Evolutionary conservation across 345 rosid species (phyloP).

Genomic region (Hibiscus mutabilis): DNA sequence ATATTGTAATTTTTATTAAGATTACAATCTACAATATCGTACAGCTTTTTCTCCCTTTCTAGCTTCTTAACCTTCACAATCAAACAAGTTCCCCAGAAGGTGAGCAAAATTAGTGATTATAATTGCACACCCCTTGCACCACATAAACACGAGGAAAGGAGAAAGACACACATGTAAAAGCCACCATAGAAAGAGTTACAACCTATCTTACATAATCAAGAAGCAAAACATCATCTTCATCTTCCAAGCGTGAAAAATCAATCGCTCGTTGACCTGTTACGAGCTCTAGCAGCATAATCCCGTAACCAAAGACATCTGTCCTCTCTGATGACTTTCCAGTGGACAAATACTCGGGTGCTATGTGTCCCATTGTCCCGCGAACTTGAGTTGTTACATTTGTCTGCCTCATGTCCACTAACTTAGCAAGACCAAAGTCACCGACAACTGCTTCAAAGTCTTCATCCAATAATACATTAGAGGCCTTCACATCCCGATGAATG

Average conservation of each 20-base stretch:
- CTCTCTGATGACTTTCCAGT: conserved; percentile 94
- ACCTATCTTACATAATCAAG: conserved; percentile 74
- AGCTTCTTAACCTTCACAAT: conserved; percentile 79
- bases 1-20: conserved; percentile 41
- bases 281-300: conserved; percentile 93
- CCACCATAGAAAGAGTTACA: not conserved
- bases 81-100: conserved; percentile 5
- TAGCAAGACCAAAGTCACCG: conserved; percentile 96
- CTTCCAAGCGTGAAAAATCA: conserved; percentile 92
- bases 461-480: conserved; percentile 85
- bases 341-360: conserved; percentile 94
- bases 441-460: conserved; percentile 97
- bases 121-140: no score
- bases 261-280: conserved; percentile 97
- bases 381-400: conserved; percentile 93
- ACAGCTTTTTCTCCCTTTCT: conserved; percentile 75
- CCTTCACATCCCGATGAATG: conserved; percentile 95
- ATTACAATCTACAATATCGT: conserved; percentile 77
- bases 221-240: conserved; percentile 86
- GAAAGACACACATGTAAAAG: not conserved
- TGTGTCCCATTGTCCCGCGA: conserved; percentile 99
- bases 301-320: conserved; percentile 96
- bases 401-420: conserved; percentile 82
- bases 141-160: not conserved
- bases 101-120: not conserved